A percentile compares a stretch with the other conserved stretches of the same genome.
These are phyloP conservation scores for Microdochium paspali DNA, from an alignment of 2,329 filamentous ascomycete species.

Conservation along the genomic window DNA sequence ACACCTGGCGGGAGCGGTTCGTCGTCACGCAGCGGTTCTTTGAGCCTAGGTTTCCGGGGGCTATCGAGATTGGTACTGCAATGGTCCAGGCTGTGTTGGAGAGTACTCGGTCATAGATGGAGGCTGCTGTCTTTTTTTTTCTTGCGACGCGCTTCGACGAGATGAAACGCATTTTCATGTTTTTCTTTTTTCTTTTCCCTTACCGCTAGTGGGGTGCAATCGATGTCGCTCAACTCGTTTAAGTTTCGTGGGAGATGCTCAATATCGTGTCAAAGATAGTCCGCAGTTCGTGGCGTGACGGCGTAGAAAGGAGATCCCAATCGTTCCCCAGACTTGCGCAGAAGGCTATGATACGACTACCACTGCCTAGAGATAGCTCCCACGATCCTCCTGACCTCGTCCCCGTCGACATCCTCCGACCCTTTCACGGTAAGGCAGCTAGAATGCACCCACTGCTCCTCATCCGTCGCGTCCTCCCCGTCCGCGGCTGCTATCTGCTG, in stretches of 20 bases:
- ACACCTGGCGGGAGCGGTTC: slow-evolving; percentile 87
- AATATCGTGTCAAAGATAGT: too few species aligned
- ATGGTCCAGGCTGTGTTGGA: slow-evolving; percentile 96
- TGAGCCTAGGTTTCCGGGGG: slow-evolving; percentile 78
- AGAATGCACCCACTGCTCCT: slow-evolving; percentile 35
- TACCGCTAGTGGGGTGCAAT: too few species aligned
- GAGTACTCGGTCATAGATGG: slow-evolving; percentile 39
- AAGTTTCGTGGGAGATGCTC: too few species aligned
- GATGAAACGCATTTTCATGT: too few species aligned
- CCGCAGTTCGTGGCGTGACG: too few species aligned
- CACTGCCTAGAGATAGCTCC: background rate
- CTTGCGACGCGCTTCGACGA: too few species aligned
- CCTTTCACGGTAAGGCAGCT: slow-evolving; percentile 24
- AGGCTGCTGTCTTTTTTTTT: background rate
- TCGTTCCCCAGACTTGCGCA: too few species aligned
- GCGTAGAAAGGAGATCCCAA: too few species aligned
- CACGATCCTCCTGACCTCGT: slow-evolving; percentile 17
- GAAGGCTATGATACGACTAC: too few species aligned
- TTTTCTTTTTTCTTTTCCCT: too few species aligned
- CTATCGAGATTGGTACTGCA: slow-evolving; percentile 79
- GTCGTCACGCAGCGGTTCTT: slow-evolving; percentile 87
- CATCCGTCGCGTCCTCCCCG: slow-evolving; percentile 13
- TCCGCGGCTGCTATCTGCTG: too few species aligned
- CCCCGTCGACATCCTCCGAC: slow-evolving; percentile 12
- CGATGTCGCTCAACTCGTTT: too few species aligned